Evolutionary conservation across 2,329 filamentous ascomycete species (phyloP).

Genomic region (Cladorrhinum sp.): DNA sequence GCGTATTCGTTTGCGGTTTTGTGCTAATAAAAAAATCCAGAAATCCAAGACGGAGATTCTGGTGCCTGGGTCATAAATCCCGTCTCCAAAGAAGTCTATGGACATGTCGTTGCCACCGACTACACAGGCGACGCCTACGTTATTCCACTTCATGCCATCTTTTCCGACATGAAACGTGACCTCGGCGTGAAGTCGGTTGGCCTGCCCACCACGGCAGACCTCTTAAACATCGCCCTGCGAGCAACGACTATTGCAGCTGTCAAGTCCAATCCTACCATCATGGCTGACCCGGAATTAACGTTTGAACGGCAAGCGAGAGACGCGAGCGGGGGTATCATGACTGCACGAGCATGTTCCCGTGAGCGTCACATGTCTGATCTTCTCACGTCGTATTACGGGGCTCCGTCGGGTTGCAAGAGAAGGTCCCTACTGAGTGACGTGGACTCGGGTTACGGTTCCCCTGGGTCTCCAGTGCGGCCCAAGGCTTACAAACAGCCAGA

Average conservation of each 20-base stretch:
- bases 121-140: slow-evolving; percentile 16
- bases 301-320: not conserved
- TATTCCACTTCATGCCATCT: slow-evolving; percentile 14
- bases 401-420: not conserved
- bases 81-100: slow-evolving; percentile 12
- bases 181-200: slow-evolving; percentile 5
- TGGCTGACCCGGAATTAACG: not conserved
- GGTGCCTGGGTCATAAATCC: slow-evolving; percentile 19
- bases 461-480: not conserved
- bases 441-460: not conserved
- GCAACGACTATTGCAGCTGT: not conserved
- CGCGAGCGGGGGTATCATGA: not conserved
- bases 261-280: no score
- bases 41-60: slow-evolving; percentile 17
- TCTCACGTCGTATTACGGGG: not conserved
- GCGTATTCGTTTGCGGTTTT: not conserved
- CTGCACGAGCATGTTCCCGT: not conserved
- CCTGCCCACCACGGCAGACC: slow-evolving; percentile 12
- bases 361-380: not conserved
- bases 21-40: not conserved
- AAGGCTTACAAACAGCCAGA: not conserved
- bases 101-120: slow-evolving; percentile 16
- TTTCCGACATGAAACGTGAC: slow-evolving; percentile 14
- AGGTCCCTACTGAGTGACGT: not conserved
- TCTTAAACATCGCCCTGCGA: slow-evolving; percentile 8